A percentile compares a stretch with the other conserved stretches of the same genome.
These are phyloP conservation scores for Colletotrichum musicola DNA, from an alignment of 2,329 filamentous ascomycete species.

Conservation along the genomic window DNA sequence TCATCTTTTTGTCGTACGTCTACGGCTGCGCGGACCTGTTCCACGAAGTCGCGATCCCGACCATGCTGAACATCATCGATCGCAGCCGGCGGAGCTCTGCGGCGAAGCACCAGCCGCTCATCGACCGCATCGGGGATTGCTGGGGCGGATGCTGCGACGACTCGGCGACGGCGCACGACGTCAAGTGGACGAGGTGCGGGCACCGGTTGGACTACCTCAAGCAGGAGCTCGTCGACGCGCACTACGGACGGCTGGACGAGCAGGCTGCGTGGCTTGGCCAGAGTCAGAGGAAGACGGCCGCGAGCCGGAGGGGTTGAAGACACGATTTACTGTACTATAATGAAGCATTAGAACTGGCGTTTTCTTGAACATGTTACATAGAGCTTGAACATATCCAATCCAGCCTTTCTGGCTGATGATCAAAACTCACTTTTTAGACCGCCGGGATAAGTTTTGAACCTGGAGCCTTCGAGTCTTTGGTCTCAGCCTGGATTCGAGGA, in stretches of 20 bases:
- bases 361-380: neutral
- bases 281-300: neutral
- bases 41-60: constrained; percentile 49
- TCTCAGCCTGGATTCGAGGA: too few relatives aligned
- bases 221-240: constrained; percentile 36
- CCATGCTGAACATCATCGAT: constrained; percentile 49
- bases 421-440: too few relatives aligned
- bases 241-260: constrained; percentile 35
- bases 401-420: too few relatives aligned
- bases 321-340: too few relatives aligned
- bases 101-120: constrained; percentile 26
- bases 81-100: constrained; percentile 38
- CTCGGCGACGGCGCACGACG: constrained; percentile 38
- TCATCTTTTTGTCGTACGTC: constrained; percentile 44
- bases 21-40: constrained; percentile 43
- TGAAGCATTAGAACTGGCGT: neutral
- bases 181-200: constrained; percentile 37
- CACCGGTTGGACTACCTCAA: constrained; percentile 39
- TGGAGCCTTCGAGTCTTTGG: too few relatives aligned
- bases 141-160: constrained; percentile 40
- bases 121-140: constrained; percentile 40
- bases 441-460: too few relatives aligned
- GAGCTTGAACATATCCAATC: too few relatives aligned
- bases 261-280: constrained; percentile 32
- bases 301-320: neutral